A percentile compares a stretch with the other conserved stretches of the same genome.
phyloP scores from a whole-genome alignment of 1,284 basidiomycete genomes.

The Leucocoprinus gongylophorus region DNA sequence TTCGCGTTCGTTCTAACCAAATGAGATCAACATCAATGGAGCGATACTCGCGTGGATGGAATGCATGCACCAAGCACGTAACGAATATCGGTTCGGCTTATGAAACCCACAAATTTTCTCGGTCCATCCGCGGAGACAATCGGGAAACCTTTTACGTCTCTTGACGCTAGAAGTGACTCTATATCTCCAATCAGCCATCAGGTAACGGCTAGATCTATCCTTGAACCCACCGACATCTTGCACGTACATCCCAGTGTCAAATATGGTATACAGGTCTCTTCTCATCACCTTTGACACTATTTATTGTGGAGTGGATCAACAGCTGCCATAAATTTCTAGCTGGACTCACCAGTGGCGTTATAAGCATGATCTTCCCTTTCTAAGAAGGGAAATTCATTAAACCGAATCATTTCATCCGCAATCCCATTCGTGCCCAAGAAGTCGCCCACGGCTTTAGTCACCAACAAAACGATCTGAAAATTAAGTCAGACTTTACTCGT shows the following conservation, averaged over 20 bases:
- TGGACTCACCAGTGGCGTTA: conserved; percentile 70
- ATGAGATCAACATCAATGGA: background rate
- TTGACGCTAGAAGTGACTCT: conserved; percentile 46
- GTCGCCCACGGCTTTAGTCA: conserved; percentile 97
- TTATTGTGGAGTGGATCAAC: conserved; percentile 7
- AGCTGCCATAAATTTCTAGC: background rate
- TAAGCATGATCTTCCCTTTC: conserved; percentile 92
- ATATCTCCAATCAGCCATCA: conserved; percentile 42
- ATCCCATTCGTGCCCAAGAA: conserved; percentile 90
- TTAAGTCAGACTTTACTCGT: background rate
- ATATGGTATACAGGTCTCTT: conserved; percentile 67
- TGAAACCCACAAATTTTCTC: conserved; percentile 76
- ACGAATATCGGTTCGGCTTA: conserved; percentile 78
- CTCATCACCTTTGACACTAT: conserved; percentile 88
- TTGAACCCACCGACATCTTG: conserved; percentile 62
- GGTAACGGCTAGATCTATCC: conserved; percentile 6
- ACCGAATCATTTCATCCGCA: conserved; percentile 94
- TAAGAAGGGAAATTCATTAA: conserved; percentile 96
- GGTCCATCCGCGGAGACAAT: conserved; percentile 61
- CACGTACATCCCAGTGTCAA: conserved; percentile 71
- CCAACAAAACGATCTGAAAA: conserved; percentile 83
- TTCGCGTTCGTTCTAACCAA: conserved; percentile 59
- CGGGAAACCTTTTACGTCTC: conserved; percentile 87
- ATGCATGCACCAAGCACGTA: conserved; percentile 73
- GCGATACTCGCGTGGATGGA: background rate